A percentile compares a stretch with the other conserved stretches of the same genome.
These are phyloP conservation scores for Glycyrrhiza uralensis DNA, from an alignment of 306 rosid species.

Conservation along the genomic window DNA sequence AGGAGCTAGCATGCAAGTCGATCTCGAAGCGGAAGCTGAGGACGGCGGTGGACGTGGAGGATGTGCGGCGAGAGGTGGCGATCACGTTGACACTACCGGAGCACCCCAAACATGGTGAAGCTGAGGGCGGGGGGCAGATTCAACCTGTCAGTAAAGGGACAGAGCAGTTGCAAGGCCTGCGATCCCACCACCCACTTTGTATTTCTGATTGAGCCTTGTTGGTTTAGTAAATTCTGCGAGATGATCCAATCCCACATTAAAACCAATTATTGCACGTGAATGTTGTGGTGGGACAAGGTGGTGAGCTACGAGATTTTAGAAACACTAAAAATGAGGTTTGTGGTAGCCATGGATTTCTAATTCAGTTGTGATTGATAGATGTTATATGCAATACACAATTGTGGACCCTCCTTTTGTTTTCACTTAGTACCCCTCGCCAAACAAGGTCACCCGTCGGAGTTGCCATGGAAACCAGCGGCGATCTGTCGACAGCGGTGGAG, in stretches of 20 bases:
- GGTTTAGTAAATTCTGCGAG: slow-evolving; percentile 19
- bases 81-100: slow-evolving; percentile 82
- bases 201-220: slow-evolving; percentile 41
- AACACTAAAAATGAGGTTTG: slow-evolving; percentile 32
- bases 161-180: slow-evolving; percentile 79
- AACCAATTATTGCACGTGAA: no score
- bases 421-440: no score
- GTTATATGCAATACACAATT: background rate
- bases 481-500: no score
- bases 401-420: no score
- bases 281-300: background rate
- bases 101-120: slow-evolving; percentile 70
- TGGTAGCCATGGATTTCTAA: slow-evolving; percentile 39
- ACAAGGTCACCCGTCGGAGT: no score
- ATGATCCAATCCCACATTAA: slow-evolving; percentile 4
- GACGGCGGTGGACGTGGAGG: slow-evolving; percentile 78
- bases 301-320: slow-evolving; percentile 23
- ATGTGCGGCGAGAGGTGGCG: slow-evolving; percentile 81
- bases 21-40: slow-evolving; percentile 89
- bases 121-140: no score
- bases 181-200: slow-evolving; percentile 64
- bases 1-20: slow-evolving; percentile 88
- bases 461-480: no score
- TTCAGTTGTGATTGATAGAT: background rate
- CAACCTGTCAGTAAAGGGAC: slow-evolving; percentile 80